Base-by-base conservation (phyloP, 305 asterid species). In the Solanum hybrid region DNA sequence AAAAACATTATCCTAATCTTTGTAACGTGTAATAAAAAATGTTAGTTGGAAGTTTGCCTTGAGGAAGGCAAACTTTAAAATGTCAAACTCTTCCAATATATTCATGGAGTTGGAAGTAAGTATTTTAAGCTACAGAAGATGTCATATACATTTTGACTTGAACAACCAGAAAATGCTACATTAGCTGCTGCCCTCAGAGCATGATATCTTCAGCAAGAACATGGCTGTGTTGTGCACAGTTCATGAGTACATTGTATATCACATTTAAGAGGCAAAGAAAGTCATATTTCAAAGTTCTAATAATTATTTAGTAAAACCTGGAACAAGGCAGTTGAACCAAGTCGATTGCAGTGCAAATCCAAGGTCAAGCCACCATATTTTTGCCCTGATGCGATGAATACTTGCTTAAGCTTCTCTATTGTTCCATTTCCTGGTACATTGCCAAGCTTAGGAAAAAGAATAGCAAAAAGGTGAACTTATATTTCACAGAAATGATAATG, bases 301-400 rank as follows among this genome's bases (percentile, higher is more conserved):
- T 71, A 84, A 87, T 89, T 20, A 85, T 85, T 84, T 85, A 85
- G 76, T 85, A 57, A 79, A 51, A 97, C 99, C 96, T 95, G 97
- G 93, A 94, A 96, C 81, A 97, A 92, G 91, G 98, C 95, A 83
- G 98, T 92, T 84, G 98, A 95, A 78, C 99, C 99, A 89, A 97
- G 98, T 84, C 94, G 96, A 92, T 97, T 97, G 90, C 91, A 89
- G 90, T 97, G 99, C 93, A 97, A 93, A 94, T 97, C 96, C 92
- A 97, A 93, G 89, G 93, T 92, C 91, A 96, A 92, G 76, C 97
- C 98, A 92, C 99, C 98, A 87, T 94, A 94, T 88, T 90, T 97
- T 92, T 96, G 98, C 75, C 94, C 95, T 37, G 98, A 94, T 90
- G 99, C 94, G 71, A 91, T 90, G 93, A 97, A 95, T 87, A 96